Evolutionary conservation across 441 rosid species (phyloP).

Genomic region (Pelargonium australe): DNA sequence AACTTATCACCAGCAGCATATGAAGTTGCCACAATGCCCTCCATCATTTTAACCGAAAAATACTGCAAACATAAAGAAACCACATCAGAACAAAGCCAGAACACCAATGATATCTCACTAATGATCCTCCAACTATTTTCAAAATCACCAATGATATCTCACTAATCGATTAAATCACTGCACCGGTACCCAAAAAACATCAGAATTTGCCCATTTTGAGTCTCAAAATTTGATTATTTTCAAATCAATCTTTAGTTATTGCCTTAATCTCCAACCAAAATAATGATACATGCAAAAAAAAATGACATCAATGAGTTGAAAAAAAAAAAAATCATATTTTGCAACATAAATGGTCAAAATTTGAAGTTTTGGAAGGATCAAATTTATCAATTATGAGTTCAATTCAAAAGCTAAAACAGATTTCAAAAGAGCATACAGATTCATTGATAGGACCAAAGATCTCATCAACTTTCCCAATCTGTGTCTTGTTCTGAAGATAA

Average conservation of each 20-base stretch:
- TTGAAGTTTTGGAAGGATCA: too few relatives aligned
- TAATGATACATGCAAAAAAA: too few relatives aligned
- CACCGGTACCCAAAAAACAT: neutral
- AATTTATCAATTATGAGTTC: too few relatives aligned
- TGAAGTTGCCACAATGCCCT: slow-evolving; percentile 88
- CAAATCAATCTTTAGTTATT: too few relatives aligned
- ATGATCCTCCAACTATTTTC: too few relatives aligned
- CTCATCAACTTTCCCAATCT: slow-evolving; percentile 91
- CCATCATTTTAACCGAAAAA: slow-evolving; percentile 87
- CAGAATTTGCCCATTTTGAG: too few relatives aligned
- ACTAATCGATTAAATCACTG: neutral
- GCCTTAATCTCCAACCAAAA: too few relatives aligned
- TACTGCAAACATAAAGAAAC: slow-evolving; percentile 33
- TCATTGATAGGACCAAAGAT: slow-evolving; percentile 93
- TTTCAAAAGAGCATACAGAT: slow-evolving; percentile 44
- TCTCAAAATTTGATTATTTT: too few relatives aligned
- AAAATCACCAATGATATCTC: neutral
- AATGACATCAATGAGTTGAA: neutral
- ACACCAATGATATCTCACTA: too few relatives aligned
- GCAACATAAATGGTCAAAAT: too few relatives aligned
- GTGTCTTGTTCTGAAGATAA: slow-evolving; percentile 77
- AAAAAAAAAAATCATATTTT: neutral
- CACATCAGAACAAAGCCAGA: neutral
- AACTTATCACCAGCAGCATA: slow-evolving; percentile 70
- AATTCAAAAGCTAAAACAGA: too few relatives aligned